A percentile compares a stretch with the other conserved stretches of the same genome.
Evolutionary conservation across 164 flowering plant species (phyloP).

Genomic region (Vitis labrusca): DNA sequence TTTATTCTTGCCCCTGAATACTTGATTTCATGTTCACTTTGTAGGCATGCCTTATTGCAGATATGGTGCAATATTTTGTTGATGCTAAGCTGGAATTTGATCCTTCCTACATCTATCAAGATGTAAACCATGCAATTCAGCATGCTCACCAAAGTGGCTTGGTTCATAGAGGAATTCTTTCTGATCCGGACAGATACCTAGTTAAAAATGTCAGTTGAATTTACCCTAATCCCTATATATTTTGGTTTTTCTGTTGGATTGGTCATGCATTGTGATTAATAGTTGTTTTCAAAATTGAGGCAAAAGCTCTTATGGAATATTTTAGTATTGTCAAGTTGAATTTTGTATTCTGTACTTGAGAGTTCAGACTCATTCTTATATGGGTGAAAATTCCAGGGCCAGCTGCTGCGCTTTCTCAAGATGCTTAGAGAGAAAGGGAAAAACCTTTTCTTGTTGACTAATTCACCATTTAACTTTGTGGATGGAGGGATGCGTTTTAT

Average conservation of each 20-base stretch:
- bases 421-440: constrained; percentile 88
- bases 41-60: constrained; percentile 94
- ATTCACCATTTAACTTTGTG: constrained; percentile 93
- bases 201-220: constrained; percentile 77
- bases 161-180: constrained; percentile 78
- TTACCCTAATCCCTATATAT: not conserved
- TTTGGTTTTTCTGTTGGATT: not conserved
- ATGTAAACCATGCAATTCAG: constrained; percentile 87
- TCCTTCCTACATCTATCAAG: constrained; percentile 81
- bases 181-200: constrained; percentile 73
- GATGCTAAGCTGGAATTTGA: constrained; percentile 96
- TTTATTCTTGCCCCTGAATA: too few relatives aligned
- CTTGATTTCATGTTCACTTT: constrained; percentile 8
- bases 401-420: constrained; percentile 65
- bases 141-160: constrained; percentile 92
- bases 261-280: not conserved
- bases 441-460: constrained; percentile 87
- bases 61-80: constrained; percentile 88
- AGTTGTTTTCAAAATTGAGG: not conserved
- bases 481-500: constrained; percentile 97
- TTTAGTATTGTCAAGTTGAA: not conserved
- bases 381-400: constrained; percentile 49
- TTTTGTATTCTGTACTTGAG: not conserved
- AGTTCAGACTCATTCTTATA: constrained; percentile 1
- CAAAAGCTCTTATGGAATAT: not conserved